Evolutionary conservation across 2,329 filamentous ascomycete species (phyloP), one percentile per base, ranked within the genome.

Genomic region (Exophiala spinifera): DNA sequence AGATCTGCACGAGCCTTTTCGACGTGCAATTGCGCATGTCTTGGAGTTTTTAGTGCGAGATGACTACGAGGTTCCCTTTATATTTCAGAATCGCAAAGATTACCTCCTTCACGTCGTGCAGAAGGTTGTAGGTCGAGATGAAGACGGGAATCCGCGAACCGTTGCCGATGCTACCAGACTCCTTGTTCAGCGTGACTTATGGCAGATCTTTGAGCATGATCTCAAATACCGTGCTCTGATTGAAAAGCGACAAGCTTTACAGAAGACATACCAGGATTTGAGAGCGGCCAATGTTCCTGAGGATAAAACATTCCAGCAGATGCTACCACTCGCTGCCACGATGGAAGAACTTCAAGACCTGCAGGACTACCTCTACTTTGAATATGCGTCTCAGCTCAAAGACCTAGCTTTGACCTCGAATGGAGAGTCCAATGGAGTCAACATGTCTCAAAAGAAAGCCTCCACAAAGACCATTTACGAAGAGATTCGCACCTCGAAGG

Each of bases 11-110:
- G 82, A 83, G 31, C 89, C 91, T 0, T 97, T 99, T 71, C 85
- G 89, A 66, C 88, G 88, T 64, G 89, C 92, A 4, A 86, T 99
- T 51, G 85, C 86, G 63, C 95, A 96, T 70, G 91, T 97, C 10
- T 80, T 99, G 36, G 89, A 96, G 65, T 96, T 97, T 68, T 90
- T 99, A 72, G 89, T 96, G 47, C 84, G 92, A 3, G 91, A 97
- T 61, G 89, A 95, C 63, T 90, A 92, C 64, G 94, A 99, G 71
- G 91, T 96, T 1, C 92, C 94, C 0, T 99, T 96, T 70, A 94
- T 99, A 63, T 96, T 96, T 71, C 92, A 96, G 70, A 94, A 99
- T 67, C 89, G 94, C 57, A 96, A 96, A 72, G 94, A 99, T 70
- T 99, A 97, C 67, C 81, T 99, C 40, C 95, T 99, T 53, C 90